Evolutionary conservation across 2,329 filamentous ascomycete species (phyloP).

Genomic region (Xylariaceae sp.): DNA sequence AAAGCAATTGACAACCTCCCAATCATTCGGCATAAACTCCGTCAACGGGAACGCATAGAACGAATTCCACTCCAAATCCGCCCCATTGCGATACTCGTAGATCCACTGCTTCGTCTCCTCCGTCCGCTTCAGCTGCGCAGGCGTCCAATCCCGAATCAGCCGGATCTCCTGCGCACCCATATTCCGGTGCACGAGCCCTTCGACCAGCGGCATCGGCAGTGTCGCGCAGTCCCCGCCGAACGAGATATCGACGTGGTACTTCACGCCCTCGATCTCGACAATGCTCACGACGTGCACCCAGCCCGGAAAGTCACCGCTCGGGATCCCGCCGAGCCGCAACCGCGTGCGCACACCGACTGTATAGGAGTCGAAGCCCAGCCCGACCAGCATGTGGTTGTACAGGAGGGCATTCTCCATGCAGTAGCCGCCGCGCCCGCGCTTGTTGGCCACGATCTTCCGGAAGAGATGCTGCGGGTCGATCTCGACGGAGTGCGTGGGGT

Average conservation of each 20-base stretch:
- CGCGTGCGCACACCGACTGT: conserved; percentile 49
- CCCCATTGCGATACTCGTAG: conserved; percentile 52
- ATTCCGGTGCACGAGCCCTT: conserved; percentile 40
- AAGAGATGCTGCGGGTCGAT: conserved; percentile 46
- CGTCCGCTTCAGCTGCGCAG: conserved; percentile 37
- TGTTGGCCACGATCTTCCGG: conserved; percentile 42
- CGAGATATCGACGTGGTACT: conserved; percentile 55
- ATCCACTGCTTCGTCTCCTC: conserved; percentile 53
- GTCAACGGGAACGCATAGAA: conserved; percentile 62
- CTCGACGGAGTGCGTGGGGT: conserved; percentile 33
- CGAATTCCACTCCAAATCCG: conserved; percentile 48
- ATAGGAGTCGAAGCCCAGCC: conserved; percentile 50
- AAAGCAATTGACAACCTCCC: conserved; percentile 53
- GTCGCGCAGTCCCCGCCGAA: conserved; percentile 61
- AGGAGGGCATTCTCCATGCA: conserved; percentile 56
- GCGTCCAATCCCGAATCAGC: conserved; percentile 45
- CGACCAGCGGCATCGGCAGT: conserved; percentile 48
- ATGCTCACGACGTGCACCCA: conserved; percentile 60
- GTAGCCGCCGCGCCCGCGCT: conserved; percentile 49
- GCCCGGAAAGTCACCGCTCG: conserved; percentile 40
- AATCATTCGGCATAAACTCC: conserved; percentile 59
- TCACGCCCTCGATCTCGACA: conserved; percentile 45
- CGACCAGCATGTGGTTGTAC: conserved; percentile 48
- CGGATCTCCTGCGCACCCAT: conserved; percentile 53
- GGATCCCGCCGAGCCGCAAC: conserved; percentile 36